These are phyloP conservation scores for Epithemia pelagica DNA, from an alignment of 108 stramenopile species.

Conservation along the genomic window DNA sequence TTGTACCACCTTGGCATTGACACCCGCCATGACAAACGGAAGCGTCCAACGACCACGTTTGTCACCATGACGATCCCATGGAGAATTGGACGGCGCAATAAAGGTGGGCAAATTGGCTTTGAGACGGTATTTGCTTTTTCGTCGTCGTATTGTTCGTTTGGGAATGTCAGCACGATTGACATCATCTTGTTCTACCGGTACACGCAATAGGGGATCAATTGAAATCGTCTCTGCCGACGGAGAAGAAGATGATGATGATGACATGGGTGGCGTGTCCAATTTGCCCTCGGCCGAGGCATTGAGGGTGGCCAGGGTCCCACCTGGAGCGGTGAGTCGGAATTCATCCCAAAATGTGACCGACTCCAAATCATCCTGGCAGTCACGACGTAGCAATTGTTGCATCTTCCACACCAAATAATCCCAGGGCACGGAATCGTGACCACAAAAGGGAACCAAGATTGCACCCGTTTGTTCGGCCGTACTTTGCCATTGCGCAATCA, in stretches of 20 bases:
- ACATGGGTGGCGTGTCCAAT: background rate
- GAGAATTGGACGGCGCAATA: conserved; percentile 5
- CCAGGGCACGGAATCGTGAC: conserved; percentile 88
- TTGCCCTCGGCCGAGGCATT: conserved; percentile 1
- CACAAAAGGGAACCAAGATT: conserved; percentile 67
- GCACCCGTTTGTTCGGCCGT: conserved; percentile 64
- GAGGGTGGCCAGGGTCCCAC: conserved; percentile 48
- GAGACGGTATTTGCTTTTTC: conserved; percentile 14
- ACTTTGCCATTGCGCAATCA: conserved; percentile 55
- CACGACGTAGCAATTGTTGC: conserved; percentile 27
- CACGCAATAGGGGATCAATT: conserved; percentile 30
- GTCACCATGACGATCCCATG: conserved; percentile 3
- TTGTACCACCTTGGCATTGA: conserved; percentile 57
- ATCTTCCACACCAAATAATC: conserved; percentile 57
- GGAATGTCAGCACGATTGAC: background rate
- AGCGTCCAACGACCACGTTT: conserved; percentile 17
- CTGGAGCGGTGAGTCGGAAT: conserved; percentile 35
- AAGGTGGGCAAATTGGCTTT: background rate
- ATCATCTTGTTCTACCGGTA: background rate
- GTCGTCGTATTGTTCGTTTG: conserved; percentile 5
- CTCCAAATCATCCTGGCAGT: conserved; percentile 24
- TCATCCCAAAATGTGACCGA: conserved; percentile 45
- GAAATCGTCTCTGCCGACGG: background rate
- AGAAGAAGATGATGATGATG: background rate
- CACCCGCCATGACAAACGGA: conserved; percentile 70